Evolutionary conservation across 2,329 filamentous ascomycete species (phyloP).

Genomic region (Hypoxylon sp.): DNA sequence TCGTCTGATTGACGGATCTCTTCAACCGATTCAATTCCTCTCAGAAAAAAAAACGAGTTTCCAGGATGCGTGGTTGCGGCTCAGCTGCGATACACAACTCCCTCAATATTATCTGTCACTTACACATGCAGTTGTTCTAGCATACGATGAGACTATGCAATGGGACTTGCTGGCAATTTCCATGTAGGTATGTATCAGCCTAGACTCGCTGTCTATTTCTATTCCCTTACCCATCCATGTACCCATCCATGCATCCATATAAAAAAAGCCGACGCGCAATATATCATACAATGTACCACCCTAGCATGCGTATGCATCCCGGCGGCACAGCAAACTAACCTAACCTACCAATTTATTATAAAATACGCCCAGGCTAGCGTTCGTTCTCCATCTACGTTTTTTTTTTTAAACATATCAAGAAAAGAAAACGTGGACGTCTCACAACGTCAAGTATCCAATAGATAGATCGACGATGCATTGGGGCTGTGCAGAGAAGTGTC

Average conservation of each 20-base stretch:
- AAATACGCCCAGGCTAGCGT: conserved; percentile 33
- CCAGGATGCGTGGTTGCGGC: conserved; percentile 29
- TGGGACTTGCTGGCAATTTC: background rate
- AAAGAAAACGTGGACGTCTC: background rate
- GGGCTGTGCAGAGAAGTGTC: conserved; percentile 26
- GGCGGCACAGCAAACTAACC: conserved; percentile 35
- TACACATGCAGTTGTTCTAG: conserved; percentile 19
- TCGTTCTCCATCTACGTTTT: conserved; percentile 13
- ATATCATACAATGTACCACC: conserved; percentile 12
- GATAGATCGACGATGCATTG: conserved; percentile 14
- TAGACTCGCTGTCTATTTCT: conserved; percentile 1
- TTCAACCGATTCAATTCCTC: background rate
- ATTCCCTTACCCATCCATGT: background rate
- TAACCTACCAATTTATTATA: conserved; percentile 19
- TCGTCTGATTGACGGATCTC: conserved; percentile 12
- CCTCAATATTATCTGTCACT: background rate
- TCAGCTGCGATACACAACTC: conserved; percentile 15
- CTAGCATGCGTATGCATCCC: conserved; percentile 17
- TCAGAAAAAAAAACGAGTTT: background rate
- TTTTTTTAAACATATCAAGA: background rate
- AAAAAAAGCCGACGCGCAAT: conserved; percentile 18
- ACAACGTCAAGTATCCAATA: conserved; percentile 11
- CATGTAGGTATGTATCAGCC: background rate
- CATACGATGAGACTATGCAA: conserved; percentile 1
- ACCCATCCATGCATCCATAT: no score